Conservation (phyloP, 768 basidiomycete genomes). For the Kwoniella dendrophila region DNA sequence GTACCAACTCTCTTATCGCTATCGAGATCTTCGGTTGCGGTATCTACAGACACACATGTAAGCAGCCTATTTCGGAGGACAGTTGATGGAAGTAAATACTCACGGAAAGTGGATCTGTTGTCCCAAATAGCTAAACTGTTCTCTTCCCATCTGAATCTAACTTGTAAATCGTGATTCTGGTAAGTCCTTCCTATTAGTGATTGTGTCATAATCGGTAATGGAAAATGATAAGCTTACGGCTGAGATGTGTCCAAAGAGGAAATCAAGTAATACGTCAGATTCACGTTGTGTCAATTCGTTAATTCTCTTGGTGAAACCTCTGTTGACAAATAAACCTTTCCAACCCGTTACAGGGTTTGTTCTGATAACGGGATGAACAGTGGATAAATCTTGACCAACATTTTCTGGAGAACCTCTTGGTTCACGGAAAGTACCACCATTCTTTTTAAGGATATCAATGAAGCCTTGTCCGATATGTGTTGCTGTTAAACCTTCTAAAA, state of each 20-base stretch:
- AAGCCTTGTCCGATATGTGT: slow-evolving; percentile 58
- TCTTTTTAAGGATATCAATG: slow-evolving; percentile 51
- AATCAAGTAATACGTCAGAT: slow-evolving; percentile 57
- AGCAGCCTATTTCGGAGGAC: not conserved
- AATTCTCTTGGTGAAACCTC: slow-evolving; percentile 64
- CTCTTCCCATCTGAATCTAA: slow-evolving; percentile 59
- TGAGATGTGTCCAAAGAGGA: slow-evolving; percentile 61
- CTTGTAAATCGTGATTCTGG: slow-evolving; percentile 65
- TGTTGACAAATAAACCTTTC: slow-evolving; percentile 65
- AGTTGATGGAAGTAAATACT: slow-evolving; percentile 16
- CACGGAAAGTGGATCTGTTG: slow-evolving; percentile 60
- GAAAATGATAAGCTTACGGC: slow-evolving; percentile 24
- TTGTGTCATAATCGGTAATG: not conserved
- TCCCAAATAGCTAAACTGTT: slow-evolving; percentile 69
- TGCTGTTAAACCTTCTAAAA: slow-evolving; percentile 66
- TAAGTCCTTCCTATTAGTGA: not conserved
- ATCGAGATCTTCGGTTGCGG: slow-evolving; percentile 38
- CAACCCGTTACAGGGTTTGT: slow-evolving; percentile 67
- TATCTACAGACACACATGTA: slow-evolving; percentile 15
- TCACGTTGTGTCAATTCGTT: slow-evolving; percentile 63
- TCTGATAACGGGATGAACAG: slow-evolving; percentile 63
- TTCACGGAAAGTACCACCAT: slow-evolving; percentile 22
- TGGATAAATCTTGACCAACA: slow-evolving; percentile 60
- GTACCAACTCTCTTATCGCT: slow-evolving; percentile 56
- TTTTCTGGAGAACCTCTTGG: slow-evolving; percentile 64